Evolutionary conservation across 192 early-diverging fungal genomes (phyloP), one percentile per base, ranked within the genome.

Genomic region (Backusella sp.): DNA sequence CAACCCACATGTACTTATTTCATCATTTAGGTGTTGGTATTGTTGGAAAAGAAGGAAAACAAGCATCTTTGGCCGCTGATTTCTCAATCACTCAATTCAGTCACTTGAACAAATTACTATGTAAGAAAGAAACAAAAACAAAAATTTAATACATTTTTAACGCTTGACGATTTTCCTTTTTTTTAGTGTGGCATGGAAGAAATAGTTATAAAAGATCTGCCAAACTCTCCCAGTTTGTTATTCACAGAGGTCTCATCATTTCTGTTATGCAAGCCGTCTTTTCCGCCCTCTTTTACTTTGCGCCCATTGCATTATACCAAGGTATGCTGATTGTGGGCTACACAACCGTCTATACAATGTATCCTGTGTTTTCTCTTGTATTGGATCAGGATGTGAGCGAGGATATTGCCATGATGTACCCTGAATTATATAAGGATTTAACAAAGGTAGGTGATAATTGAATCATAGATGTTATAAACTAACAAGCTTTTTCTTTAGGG

Each of bases 261-360:
- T 97, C 97, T 0, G 92, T 99, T 28, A 99, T 99, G 91, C 97
- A 99, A 85, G 96, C 96, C 0, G 97, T 99, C 21, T 99, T 99
- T 76, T 96, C 95, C 5, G 91, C 97, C 0, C 87, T 99, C 71
- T 99, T 97, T 80, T 99, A 97, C 82, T 97, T 96, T 88, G 96
- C 97, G 12, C 97, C 97, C 6, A 97, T 99, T 72, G 96, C 96
- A 37, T 79, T 99, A 71, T 99, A 94, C 81, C 96, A 97, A 82
- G 94, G 94, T 68, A 85, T 91, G 87, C 78, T 96, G 39, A 88
- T 97, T 52, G 93, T 95, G 9, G 95, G 97, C 6, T 81, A 98
- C 83, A 91, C 97, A 21, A 98, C 97, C 1, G 82, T 97, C 1
- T 98, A 96, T 78, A 98, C 97, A 19, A 98, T 96, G 91, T 94